These are phyloP conservation scores for Acacia melanoxylon DNA, from an alignment of 306 rosid species.

Conservation along the genomic window DNA sequence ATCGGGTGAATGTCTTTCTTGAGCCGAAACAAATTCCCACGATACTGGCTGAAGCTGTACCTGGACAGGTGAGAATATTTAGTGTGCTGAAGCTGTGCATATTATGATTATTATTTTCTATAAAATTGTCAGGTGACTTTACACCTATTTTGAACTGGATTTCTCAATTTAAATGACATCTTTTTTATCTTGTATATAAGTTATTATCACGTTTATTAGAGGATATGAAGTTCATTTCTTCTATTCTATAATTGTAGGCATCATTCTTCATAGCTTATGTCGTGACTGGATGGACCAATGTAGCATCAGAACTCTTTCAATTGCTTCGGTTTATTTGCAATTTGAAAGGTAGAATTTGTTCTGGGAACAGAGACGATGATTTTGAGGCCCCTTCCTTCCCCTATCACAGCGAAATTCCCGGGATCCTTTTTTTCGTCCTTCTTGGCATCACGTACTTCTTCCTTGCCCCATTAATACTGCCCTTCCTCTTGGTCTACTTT, in stretches of 20 bases:
- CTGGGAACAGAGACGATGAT: constrained; percentile 35
- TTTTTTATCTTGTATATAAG: neutral
- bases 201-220: neutral
- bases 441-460: constrained; percentile 90
- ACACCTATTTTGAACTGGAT: neutral
- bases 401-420: constrained; percentile 70
- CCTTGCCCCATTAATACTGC: constrained; percentile 87
- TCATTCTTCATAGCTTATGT: constrained; percentile 83
- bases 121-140: neutral
- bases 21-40: constrained; percentile 76
- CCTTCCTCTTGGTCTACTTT: constrained; percentile 83
- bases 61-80: constrained; percentile 66
- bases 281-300: constrained; percentile 64
- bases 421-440: constrained; percentile 74
- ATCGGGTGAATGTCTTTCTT: constrained; percentile 58
- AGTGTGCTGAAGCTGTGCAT: neutral
- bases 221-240: constrained; percentile 23
- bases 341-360: constrained; percentile 38
- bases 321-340: constrained; percentile 46
- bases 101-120: neutral
- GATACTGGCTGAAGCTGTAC: constrained; percentile 81
- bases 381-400: constrained; percentile 62
- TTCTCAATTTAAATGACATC: neutral
- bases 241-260: constrained; percentile 55
- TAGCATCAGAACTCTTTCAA: constrained; percentile 69